Conservation (phyloP, 2,329 filamentous ascomycete species). For the Apiospora koreana region DNA sequence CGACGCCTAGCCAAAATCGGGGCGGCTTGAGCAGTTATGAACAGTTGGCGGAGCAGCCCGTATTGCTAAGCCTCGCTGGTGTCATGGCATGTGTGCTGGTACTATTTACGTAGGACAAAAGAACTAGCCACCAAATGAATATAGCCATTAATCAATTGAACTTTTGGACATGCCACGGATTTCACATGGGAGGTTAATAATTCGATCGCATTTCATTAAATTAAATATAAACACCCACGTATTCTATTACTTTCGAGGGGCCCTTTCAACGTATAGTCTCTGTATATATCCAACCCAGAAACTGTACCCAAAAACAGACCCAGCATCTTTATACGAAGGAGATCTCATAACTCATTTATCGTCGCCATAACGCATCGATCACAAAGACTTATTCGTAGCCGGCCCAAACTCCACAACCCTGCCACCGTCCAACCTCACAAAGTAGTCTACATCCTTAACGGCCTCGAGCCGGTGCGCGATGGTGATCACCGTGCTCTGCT, state of each 20-base stretch:
- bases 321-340: not conserved
- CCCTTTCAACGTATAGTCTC: too few relatives aligned
- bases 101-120: not conserved
- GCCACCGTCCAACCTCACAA: conserved; percentile 54
- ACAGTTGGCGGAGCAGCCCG: not conserved
- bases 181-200: too few relatives aligned
- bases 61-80: not conserved
- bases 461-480: conserved; percentile 68
- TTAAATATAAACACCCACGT: too few relatives aligned
- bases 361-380: not conserved
- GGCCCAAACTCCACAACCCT: conserved; percentile 51
- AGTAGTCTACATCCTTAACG: conserved; percentile 59
- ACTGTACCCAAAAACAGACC: not conserved
- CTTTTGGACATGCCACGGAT: not conserved
- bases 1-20: not conserved
- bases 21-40: not conserved
- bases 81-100: not conserved
- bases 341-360: not conserved
- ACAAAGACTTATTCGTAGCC: not conserved
- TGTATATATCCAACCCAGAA: too few relatives aligned
- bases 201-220: too few relatives aligned
- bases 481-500: conserved; percentile 61
- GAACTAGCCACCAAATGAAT: not conserved
- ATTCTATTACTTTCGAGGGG: too few relatives aligned
- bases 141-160: not conserved